Evolutionary conservation across 805 yeast genomes (phyloP), one percentile per base, ranked within the genome.

Genomic region (Hanseniaspora pseudoguilliermondii): DNA sequence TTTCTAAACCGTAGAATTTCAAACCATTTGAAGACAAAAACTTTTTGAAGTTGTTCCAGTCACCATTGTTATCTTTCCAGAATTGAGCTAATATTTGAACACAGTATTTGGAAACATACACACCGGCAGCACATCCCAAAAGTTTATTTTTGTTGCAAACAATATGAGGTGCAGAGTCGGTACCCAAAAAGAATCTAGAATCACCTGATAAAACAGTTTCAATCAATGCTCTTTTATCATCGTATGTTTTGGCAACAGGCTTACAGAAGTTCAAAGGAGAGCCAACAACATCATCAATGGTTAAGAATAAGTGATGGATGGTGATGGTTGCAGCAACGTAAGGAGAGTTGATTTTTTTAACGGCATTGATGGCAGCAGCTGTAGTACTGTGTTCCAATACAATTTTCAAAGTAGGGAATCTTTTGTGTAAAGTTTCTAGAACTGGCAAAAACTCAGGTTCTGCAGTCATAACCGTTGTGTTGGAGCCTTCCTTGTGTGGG

Each of bases 131-230:
- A 18, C 91, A 97, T 23, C 90, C 91, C 39, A 75, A 72, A 61
- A 81, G 88, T 59, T 77, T 83, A 27, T 86, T 75, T 69, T 95
- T 95, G 58, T 82, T 82, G 59, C 79, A 78, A 27, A 86, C 65
- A 8, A 96, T 95, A 68, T 93, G 98, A 27, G 98, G 99, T 34
- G 99, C 99, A 23, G 96, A 87, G 68, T 93, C 99, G 1, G 96
- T 86, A 7, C 99, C 99, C 66, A 90, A 93, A 73, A 93, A 87
- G 69, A 90, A 93, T 74, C 82, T 90, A 43, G 95, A 87, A 61
- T 84, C 82, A 5, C 97, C 97, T 0, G 93, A 82, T 9, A 86
- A 82, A 1, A 97, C 98, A 41, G 98, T 97, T 39, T 74, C 75
- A 7, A 93, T 77, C 44, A 93, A 72, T 1, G 96, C 91, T 55